phyloP scores from a whole-genome alignment of 2,329 filamentous ascomycete genomes.

The Lachnellula hyalina region DNA sequence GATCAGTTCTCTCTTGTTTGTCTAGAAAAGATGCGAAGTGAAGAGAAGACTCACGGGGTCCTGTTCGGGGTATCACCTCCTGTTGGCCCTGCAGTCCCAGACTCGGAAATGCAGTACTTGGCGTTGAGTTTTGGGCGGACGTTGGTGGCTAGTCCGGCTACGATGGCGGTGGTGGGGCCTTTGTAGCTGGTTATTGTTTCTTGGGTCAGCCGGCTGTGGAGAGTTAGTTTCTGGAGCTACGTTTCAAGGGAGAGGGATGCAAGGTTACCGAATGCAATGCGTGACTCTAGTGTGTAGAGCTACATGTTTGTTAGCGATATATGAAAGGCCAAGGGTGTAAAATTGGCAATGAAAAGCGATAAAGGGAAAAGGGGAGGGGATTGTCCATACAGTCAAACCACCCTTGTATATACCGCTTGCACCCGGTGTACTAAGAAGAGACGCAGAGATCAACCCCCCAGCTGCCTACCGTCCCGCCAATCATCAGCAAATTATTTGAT shows the following conservation, averaged over 20 bases:
- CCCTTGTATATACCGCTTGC: conserved; percentile 55
- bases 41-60: conserved; percentile 39
- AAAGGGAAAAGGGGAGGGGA: not conserved
- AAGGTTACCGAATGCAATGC: conserved; percentile 27
- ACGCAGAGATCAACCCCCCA: conserved; percentile 55
- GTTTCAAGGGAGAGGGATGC: not conserved
- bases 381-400: conserved; percentile 45
- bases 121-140: conserved; percentile 48
- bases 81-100: conserved; percentile 59
- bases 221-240: not conserved
- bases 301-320: conserved; percentile 9
- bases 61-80: conserved; percentile 51
- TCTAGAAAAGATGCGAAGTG: not conserved
- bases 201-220: conserved; percentile 49
- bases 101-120: conserved; percentile 55
- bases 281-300: conserved; percentile 30
- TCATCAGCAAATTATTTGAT: not conserved
- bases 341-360: no score
- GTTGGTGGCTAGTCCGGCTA: conserved; percentile 50
- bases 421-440: conserved; percentile 52
- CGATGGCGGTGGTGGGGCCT: conserved; percentile 55
- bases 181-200: conserved; percentile 46
- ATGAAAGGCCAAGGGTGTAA: no score
- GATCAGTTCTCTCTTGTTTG: not conserved
- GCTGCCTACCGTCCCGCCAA: conserved; percentile 43